Percentiles rank a stretch among this genome's conserved stretches.
Conservation (phyloP, 2,329 filamentous ascomycete species). For the Emmonsiellopsis sp. region DNA sequence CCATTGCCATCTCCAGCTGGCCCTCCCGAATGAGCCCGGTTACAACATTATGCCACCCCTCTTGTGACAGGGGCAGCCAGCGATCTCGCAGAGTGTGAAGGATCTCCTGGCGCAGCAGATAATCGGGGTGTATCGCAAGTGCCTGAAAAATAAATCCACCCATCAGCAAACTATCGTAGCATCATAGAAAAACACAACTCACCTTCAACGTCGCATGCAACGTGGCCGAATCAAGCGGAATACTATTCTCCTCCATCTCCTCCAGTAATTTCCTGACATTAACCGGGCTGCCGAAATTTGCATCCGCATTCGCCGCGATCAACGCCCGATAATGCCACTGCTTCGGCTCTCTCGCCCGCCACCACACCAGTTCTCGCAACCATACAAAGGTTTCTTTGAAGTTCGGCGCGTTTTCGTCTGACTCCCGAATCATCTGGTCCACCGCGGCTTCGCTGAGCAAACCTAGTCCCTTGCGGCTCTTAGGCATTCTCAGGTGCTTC, state of each 20-base stretch:
- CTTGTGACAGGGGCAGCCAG: conserved; percentile 57
- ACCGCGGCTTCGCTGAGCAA: too few relatives aligned
- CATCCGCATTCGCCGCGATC: conserved; percentile 60
- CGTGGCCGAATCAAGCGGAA: conserved; percentile 55
- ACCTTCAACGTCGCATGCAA: conserved; percentile 66
- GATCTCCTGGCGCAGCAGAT: conserved; percentile 61
- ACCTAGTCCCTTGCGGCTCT: too few relatives aligned
- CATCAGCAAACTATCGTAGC: background rate
- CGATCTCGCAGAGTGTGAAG: conserved; percentile 54
- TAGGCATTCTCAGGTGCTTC: too few relatives aligned
- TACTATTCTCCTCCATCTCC: conserved; percentile 56
- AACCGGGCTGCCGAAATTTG: conserved; percentile 54
- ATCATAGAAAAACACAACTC: conserved; percentile 11
- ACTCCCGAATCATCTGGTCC: too few relatives aligned
- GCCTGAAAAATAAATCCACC: conserved; percentile 38
- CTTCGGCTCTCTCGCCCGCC: conserved; percentile 26
- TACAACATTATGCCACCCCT: conserved; percentile 57
- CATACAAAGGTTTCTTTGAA: conserved; percentile 21
- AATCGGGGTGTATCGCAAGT: conserved; percentile 77
- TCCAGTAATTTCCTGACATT: conserved; percentile 55
- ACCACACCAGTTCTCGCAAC: conserved; percentile 28
- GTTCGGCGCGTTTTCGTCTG: conserved; percentile 10
- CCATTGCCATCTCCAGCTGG: conserved; percentile 71
- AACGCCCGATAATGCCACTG: conserved; percentile 57
- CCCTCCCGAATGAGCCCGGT: conserved; percentile 70